Base-by-base conservation (phyloP, 1,139 yeast species). In the Blastobotrys capitulatus region DNA sequence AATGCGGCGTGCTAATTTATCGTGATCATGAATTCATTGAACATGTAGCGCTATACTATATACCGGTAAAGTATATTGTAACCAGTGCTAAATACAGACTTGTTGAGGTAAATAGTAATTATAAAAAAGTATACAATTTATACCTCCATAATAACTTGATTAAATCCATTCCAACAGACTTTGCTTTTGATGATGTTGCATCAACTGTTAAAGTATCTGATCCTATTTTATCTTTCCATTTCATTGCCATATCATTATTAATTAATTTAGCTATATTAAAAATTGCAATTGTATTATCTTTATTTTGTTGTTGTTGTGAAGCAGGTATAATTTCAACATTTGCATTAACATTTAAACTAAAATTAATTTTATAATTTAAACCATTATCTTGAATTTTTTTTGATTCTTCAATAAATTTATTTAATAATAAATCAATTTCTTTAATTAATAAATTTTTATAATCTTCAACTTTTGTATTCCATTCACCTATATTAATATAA, bases 91-190 rank as follows among this genome's bases (percentile, higher is more conserved):
- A n/a, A n/a, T n/a, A n/a, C n/a, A n/a, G n/a, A n/a, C n/a, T n/a
- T n/a, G n/a, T n/a, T n/a, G n/a, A n/a, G n/a, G n/a, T n/a, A n/a
- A n/a, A n/a, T n/a, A n/a, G n/a, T n/a, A n/a, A n/a, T n/a, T n/a
- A n/a, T n/a, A n/a, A n/a, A 19, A n/a, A 13, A 19, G 31, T 12
- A 31, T 34, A 46, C 6, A 46, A 12, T 12, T 41, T 32, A 29
- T 43, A 47, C 22, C 46, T 38, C 51, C 51, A 48, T n/a, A 48
- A 32, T 42, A 48, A 22, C 22, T 48, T 44, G 12, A 48, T 31
- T 2, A 48, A 16, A 22, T 35, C 34, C 45, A 39, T 35, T 5
- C 40, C 44, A n/a, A 19, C 9, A 8, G 31, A 12, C 6, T n/a
- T 18, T 6, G 20, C 22, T 5, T 27, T 25, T 22, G 25, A 26